Conservation (phyloP, 345 rosid species). For the Tarenaya hassleriana region DNA sequence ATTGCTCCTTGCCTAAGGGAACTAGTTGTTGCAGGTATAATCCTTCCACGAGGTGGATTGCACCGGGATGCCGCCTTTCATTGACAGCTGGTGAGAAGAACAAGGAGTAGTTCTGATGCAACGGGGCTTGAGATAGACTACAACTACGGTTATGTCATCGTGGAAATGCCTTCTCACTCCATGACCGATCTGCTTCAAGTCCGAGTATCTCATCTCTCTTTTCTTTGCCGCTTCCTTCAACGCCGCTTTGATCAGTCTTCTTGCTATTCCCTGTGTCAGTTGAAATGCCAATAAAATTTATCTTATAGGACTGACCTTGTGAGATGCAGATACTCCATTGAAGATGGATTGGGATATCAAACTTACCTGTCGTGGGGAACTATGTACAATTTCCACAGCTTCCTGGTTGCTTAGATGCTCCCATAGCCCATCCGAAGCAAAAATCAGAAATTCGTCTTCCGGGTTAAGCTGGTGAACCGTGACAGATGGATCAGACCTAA, state of each 20-base stretch:
- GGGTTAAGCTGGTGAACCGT: conserved; percentile 42
- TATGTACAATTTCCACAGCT: conserved; percentile 54
- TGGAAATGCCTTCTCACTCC: conserved; percentile 82
- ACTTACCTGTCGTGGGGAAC: conserved; percentile 49
- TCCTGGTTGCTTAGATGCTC: conserved; percentile 72
- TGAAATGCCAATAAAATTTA: background rate
- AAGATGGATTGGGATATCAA: conserved; percentile 4
- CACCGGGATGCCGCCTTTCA: conserved; percentile 42
- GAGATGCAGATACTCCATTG: background rate
- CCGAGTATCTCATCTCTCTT: conserved; percentile 78
- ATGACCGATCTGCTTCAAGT: conserved; percentile 48
- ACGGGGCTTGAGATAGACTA: conserved; percentile 40
- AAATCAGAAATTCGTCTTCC: conserved; percentile 63
- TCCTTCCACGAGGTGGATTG: conserved; percentile 18
- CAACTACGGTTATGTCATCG: conserved; percentile 56
- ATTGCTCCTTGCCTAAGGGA: background rate
- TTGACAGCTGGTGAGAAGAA: conserved; percentile 34
- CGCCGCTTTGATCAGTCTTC: conserved; percentile 59
- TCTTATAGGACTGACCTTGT: conserved; percentile 1
- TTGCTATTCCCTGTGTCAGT: conserved; percentile 54
- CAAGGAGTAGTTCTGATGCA: conserved; percentile 14
- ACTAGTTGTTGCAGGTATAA: conserved; percentile 1
- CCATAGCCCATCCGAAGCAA: conserved; percentile 93
- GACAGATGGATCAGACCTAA: conserved; percentile 59
- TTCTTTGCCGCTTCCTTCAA: conserved; percentile 73